Percentiles rank a stretch among this genome's conserved stretches.
These are phyloP conservation scores for Podaxis sp. DNA, from an alignment of 768 basidiomycete genomes.

Conservation along the genomic window DNA sequence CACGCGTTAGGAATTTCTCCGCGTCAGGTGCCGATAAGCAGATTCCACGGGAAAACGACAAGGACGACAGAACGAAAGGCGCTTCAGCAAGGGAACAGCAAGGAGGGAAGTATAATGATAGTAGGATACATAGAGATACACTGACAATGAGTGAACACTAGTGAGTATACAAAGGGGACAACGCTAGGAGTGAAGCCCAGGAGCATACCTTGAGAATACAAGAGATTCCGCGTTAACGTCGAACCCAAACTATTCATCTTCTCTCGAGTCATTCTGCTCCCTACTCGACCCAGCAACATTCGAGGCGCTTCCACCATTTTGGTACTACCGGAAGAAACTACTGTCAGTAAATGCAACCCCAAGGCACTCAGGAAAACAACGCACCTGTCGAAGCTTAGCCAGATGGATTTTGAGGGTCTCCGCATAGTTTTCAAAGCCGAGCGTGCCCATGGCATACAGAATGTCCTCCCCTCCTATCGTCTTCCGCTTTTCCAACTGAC, in stretches of 20 bases:
- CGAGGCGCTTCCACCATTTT: not conserved
- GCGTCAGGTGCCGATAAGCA: too few relatives aligned
- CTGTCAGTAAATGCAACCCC: not conserved
- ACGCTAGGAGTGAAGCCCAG: not conserved
- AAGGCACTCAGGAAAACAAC: slow-evolving; percentile 13
- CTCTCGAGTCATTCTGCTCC: slow-evolving; percentile 5
- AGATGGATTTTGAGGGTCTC: slow-evolving; percentile 92
- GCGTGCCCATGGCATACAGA: slow-evolving; percentile 85
- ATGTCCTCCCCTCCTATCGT: slow-evolving; percentile 99
- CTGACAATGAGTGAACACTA: too few relatives aligned
- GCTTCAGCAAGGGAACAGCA: too few relatives aligned
- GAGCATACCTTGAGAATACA: too few relatives aligned
- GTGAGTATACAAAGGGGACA: not conserved
- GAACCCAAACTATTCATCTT: not conserved
- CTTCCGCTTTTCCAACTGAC: slow-evolving; percentile 93
- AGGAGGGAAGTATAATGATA: too few relatives aligned
- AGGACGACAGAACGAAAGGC: too few relatives aligned
- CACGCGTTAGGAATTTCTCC: too few relatives aligned
- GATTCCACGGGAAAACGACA: too few relatives aligned
- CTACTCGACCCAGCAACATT: slow-evolving; percentile 1
- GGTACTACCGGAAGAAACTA: not conserved
- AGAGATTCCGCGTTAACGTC: not conserved
- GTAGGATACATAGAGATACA: too few relatives aligned
- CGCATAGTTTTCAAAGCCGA: slow-evolving; percentile 95
- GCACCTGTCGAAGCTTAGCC: slow-evolving; percentile 82